Evolutionary conservation across 1,139 yeast genomes (phyloP).

Genomic region (Yamadazyma triangularis): DNA sequence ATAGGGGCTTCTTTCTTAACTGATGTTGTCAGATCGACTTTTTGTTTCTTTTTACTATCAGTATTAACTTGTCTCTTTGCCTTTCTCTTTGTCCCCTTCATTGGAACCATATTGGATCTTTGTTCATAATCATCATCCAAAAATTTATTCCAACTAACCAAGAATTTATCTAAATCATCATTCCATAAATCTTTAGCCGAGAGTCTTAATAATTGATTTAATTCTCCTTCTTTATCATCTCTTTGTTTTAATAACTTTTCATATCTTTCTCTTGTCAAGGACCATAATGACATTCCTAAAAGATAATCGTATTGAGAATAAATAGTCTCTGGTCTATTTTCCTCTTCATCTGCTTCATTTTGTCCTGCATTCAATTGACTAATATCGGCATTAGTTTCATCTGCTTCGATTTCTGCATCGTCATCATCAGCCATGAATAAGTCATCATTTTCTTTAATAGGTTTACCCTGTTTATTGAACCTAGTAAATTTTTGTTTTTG

Average conservation of each 20-base stretch:
- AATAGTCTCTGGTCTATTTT: constrained; percentile 36
- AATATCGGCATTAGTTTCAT: constrained; percentile 37
- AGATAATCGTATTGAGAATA: constrained; percentile 68
- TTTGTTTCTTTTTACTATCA: constrained; percentile 10
- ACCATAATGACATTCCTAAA: constrained; percentile 89
- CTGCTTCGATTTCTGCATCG: constrained; percentile 29
- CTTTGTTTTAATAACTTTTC: constrained; percentile 71
- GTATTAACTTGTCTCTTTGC: constrained; percentile 16
- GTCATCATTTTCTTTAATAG: constrained; percentile 21
- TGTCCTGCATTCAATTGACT: constrained; percentile 30
- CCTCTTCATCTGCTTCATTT: constrained; percentile 25
- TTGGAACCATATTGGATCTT: constrained; percentile 26
- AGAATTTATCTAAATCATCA: constrained; percentile 72
- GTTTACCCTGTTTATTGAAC: constrained; percentile 66
- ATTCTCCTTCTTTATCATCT: constrained; percentile 67
- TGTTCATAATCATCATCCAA: constrained; percentile 30
- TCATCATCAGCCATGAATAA: constrained; percentile 21
- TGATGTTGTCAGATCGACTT: no score
- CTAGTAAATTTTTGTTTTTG: constrained; percentile 66
- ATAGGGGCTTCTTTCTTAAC: constrained; percentile 6
- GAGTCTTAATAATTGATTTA: constrained; percentile 59
- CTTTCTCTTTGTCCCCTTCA: constrained; percentile 26
- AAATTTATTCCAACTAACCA: constrained; percentile 62
- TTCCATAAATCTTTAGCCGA: constrained; percentile 89
- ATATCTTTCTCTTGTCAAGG: constrained; percentile 85